Evolutionary conservation across 495 filamentous ascomycete species (phyloP).

Genomic region (Talaromyces wortmannii): DNA sequence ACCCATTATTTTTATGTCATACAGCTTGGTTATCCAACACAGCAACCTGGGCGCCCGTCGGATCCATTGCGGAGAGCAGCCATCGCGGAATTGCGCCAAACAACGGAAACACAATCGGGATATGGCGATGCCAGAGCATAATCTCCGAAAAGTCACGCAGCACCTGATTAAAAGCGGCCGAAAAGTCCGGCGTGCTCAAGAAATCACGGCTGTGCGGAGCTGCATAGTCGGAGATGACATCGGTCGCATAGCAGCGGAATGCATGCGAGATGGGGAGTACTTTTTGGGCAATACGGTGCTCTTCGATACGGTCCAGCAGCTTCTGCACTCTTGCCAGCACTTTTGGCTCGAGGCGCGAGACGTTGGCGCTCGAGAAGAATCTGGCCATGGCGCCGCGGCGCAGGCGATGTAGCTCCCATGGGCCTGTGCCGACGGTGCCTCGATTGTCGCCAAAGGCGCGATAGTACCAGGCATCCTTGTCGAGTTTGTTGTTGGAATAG

Average conservation of each 20-base stretch:
- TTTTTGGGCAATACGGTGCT: slow-evolving; percentile 15
- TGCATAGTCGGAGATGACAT: slow-evolving; percentile 33
- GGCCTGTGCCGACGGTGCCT: slow-evolving; percentile 10
- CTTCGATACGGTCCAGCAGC: slow-evolving; percentile 22
- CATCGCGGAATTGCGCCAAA: slow-evolving; percentile 3
- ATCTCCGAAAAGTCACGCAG: slow-evolving; percentile 15
- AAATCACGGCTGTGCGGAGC: slow-evolving; percentile 15
- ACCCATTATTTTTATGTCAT: neutral
- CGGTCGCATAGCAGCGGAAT: slow-evolving; percentile 27
- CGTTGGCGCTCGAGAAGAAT: slow-evolving; percentile 22
- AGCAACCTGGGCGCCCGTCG: slow-evolving; percentile 3
- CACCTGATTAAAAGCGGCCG: slow-evolving; percentile 20
- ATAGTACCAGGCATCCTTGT: slow-evolving; percentile 13
- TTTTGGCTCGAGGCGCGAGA: slow-evolving; percentile 22
- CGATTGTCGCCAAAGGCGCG: slow-evolving; percentile 6
- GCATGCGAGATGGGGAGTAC: slow-evolving; percentile 28
- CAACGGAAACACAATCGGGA: slow-evolving; percentile 1
- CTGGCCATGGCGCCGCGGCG: slow-evolving; percentile 20
- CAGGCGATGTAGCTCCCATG: slow-evolving; percentile 18
- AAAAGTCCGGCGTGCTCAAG: slow-evolving; percentile 26
- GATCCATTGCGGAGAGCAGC: slow-evolving; percentile 3
- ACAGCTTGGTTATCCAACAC: slow-evolving; percentile 6
- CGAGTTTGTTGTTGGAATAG: slow-evolving; percentile 15
- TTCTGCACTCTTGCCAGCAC: slow-evolving; percentile 21
- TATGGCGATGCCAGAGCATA: slow-evolving; percentile 9